These are phyloP conservation scores for Prunus kanzakura DNA, from an alignment of 306 rosid genomes.

Conservation along the genomic window DNA sequence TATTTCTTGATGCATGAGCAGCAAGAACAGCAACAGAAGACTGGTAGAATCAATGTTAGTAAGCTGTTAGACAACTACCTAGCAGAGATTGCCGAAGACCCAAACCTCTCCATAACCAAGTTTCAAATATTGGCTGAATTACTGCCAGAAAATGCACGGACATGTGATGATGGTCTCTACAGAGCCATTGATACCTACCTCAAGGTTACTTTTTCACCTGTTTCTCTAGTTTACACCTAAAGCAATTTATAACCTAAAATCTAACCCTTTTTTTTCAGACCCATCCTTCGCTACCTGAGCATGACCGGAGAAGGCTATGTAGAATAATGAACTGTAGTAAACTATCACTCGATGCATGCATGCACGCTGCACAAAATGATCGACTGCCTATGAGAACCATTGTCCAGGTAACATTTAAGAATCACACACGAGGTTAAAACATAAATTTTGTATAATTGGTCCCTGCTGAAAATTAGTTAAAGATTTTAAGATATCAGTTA, in stretches of 20 bases:
- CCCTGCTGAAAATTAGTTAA: not conserved
- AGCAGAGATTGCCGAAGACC: conserved; percentile 88
- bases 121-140: conserved; percentile 82
- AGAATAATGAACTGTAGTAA: conserved; percentile 81
- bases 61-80: conserved; percentile 85
- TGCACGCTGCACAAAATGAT: conserved; percentile 92
- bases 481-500: not conserved
- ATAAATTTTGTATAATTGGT: not conserved
- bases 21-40: conserved; percentile 57
- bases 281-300: conserved; percentile 69
- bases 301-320: conserved; percentile 83
- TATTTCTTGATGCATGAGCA: conserved; percentile 90
- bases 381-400: conserved; percentile 82
- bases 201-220: conserved; percentile 52
- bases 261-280: conserved; percentile 50
- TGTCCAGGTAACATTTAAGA: conserved; percentile 62
- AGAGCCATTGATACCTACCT: conserved; percentile 91
- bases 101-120: conserved; percentile 72
- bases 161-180: conserved; percentile 78
- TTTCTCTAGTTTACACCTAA: conserved; percentile 17
- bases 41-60: conserved; percentile 60
- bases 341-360: conserved; percentile 91
- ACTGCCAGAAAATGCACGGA: conserved; percentile 74
- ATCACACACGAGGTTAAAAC: not conserved
- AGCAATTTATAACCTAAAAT: conserved; percentile 20